These are phyloP conservation scores for Endogone sp. DNA, from an alignment of 192 early-diverging fungal species.

Conservation along the genomic window DNA sequence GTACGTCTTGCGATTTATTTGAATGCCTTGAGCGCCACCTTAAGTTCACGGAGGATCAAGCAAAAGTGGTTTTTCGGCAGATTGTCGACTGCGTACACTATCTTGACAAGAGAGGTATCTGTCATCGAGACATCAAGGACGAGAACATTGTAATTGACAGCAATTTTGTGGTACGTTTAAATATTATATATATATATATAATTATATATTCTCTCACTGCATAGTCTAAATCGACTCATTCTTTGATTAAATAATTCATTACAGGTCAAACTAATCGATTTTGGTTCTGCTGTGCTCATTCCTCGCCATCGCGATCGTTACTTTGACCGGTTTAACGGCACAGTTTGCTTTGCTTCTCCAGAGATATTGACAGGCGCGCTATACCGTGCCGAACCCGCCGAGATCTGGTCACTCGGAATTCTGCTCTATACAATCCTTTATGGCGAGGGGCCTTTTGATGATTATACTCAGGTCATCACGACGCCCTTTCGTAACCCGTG, in stretches of 20 bases:
- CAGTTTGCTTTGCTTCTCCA: slow-evolving; percentile 63
- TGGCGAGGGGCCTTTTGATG: slow-evolving; percentile 58
- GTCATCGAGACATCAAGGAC: slow-evolving; percentile 83
- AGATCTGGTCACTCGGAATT: slow-evolving; percentile 68
- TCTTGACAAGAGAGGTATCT: slow-evolving; percentile 57
- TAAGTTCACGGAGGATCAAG: slow-evolving; percentile 59
- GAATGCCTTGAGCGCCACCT: slow-evolving; percentile 70
- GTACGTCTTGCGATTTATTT: slow-evolving; percentile 66
- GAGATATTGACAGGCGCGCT: slow-evolving; percentile 57
- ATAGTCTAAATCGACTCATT: not conserved
- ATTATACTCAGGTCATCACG: slow-evolving; percentile 46
- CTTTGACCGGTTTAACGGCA: slow-evolving; percentile 60
- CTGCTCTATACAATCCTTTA: slow-evolving; percentile 64
- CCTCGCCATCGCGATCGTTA: slow-evolving; percentile 32
- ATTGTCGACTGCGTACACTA: slow-evolving; percentile 62
- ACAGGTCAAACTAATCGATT: slow-evolving; percentile 64
- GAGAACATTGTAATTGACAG: slow-evolving; percentile 55
- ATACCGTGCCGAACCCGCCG: slow-evolving; percentile 53
- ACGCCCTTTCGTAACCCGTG: slow-evolving; percentile 41
- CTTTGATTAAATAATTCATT: not conserved
- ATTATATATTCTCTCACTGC: not conserved
- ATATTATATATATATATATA: not conserved
- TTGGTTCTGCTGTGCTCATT: slow-evolving; percentile 56
- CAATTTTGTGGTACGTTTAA: slow-evolving; percentile 21
- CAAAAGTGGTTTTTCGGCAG: slow-evolving; percentile 65